These are phyloP conservation scores for Fusarium sp. DNA, from an alignment of 2,329 filamentous ascomycete genomes.

Conservation along the genomic window DNA sequence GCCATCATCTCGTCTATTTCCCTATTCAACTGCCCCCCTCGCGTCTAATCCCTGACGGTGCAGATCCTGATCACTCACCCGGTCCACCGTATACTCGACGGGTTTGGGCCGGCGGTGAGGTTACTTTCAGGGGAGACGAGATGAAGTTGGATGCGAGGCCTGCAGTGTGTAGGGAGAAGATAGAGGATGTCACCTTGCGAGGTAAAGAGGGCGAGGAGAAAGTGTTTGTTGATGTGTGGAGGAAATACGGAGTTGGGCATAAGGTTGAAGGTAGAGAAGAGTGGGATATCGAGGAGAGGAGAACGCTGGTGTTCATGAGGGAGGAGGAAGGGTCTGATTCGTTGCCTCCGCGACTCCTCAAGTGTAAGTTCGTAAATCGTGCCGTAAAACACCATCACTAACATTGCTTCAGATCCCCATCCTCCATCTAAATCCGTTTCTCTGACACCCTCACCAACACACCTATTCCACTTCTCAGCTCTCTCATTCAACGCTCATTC, in stretches of 20 bases:
- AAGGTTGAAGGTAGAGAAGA: slow-evolving; percentile 27
- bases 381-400: background rate
- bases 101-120: slow-evolving; percentile 88
- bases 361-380: slow-evolving; percentile 43
- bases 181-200: slow-evolving; percentile 55
- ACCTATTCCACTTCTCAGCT: slow-evolving; percentile 92
- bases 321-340: slow-evolving; percentile 42
- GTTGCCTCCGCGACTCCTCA: slow-evolving; percentile 42
- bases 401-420: slow-evolving; percentile 49
- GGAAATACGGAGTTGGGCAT: slow-evolving; percentile 57
- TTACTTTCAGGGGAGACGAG: slow-evolving; percentile 64
- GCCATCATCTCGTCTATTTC: slow-evolving; percentile 90
- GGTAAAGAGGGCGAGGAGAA: slow-evolving; percentile 56
- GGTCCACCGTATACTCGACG: slow-evolving; percentile 78
- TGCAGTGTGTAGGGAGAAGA: slow-evolving; percentile 61
- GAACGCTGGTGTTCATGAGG: slow-evolving; percentile 67
- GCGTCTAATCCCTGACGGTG: slow-evolving; percentile 82
- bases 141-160: slow-evolving; percentile 56
- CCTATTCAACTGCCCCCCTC: slow-evolving; percentile 74
- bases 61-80: slow-evolving; percentile 82
- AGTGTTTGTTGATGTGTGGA: slow-evolving; percentile 65
- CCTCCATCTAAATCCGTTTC: slow-evolving; percentile 58
- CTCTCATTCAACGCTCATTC: slow-evolving; percentile 92
- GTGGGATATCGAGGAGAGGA: slow-evolving; percentile 59
- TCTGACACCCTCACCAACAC: slow-evolving; percentile 73